These are phyloP conservation scores for Ligustrum vulgare DNA, from an alignment of 257 asterid genomes.

Conservation along the genomic window DNA sequence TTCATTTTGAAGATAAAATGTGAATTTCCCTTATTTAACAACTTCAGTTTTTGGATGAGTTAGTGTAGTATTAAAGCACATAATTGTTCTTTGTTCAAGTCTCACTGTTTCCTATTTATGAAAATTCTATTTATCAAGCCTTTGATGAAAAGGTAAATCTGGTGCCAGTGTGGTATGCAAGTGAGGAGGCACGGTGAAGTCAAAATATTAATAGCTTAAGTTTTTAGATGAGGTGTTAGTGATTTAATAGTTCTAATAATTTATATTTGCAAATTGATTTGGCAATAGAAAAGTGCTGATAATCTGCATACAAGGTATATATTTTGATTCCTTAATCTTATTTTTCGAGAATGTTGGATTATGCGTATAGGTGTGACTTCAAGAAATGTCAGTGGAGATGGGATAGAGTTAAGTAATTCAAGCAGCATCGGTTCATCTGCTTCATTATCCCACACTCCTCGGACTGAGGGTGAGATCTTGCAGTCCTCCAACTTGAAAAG, in stretches of 20 bases:
- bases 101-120: not conserved
- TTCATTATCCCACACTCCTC: constrained; percentile 56
- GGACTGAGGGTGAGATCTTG: constrained; percentile 60
- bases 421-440: constrained; percentile 49
- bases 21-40: not conserved
- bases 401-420: constrained; percentile 37
- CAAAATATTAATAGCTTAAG: not conserved
- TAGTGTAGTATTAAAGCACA: not conserved
- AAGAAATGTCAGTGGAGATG: constrained; percentile 42
- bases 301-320: not conserved
- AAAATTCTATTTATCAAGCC: not conserved
- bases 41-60: not conserved
- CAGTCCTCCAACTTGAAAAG: constrained; percentile 58
- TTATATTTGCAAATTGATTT: not conserved
- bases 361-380: constrained; percentile 36
- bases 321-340: not conserved
- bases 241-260: not conserved
- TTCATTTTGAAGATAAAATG: not conserved
- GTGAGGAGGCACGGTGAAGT: not conserved
- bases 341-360: not conserved
- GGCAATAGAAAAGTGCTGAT: not conserved
- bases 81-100: not conserved
- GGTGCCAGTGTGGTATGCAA: not conserved
- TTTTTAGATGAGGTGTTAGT: not conserved
- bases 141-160: not conserved